Base-by-base conservation (phyloP, 306 rosid genomes). In the Carpinus viminea region DNA sequence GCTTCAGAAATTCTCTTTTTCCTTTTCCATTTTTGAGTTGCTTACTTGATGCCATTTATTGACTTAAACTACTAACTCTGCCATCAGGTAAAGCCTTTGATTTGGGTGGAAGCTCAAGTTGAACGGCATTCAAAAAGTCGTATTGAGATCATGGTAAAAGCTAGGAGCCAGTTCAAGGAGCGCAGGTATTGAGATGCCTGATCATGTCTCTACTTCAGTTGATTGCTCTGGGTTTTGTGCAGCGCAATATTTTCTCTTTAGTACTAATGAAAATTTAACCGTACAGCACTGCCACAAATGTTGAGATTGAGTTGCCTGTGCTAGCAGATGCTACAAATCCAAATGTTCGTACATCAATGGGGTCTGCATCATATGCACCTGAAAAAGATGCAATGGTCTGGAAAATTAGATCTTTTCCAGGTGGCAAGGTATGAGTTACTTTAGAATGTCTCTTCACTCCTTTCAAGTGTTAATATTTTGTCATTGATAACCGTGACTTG, bases 111-210 rank as follows among this genome's bases (percentile, higher is more conserved):
- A 92, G 96, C 94, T 86, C 97, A 82, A 86, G 90, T 94, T 83
- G 98, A 94, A 87, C 92, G 88, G 86, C 98, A 94, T 82, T 94
- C 98, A 48, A 94, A 94, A 85, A 94, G 97, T 74, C 96, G 98
- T 75, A 87, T 94, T 21, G 98, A 94, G 90, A 90, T 94, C 48
- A 87, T 83, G 89, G 98, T 94, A 74, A 94, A 94, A 81, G 96
- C 98, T 69, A 88, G 98, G 83, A 94, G 98, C 86, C 98, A 94
- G 85, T 94, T 89, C 85, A 94, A 94, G 96, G 98, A 94, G 89
- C 97, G 98, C 43, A 94, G 98, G 98, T 94, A 90, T 65, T 68
- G 64, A 51, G 50, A 53, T 20, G 2, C 6, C 18, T 50, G 70
- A 60, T 38, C 64, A 76, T 78, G 66, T 78, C 74, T 74, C 53